Evolutionary conservation across 2,329 filamentous ascomycete species (phyloP).

Genomic region (Myriosclerotinia duriaeana): DNA sequence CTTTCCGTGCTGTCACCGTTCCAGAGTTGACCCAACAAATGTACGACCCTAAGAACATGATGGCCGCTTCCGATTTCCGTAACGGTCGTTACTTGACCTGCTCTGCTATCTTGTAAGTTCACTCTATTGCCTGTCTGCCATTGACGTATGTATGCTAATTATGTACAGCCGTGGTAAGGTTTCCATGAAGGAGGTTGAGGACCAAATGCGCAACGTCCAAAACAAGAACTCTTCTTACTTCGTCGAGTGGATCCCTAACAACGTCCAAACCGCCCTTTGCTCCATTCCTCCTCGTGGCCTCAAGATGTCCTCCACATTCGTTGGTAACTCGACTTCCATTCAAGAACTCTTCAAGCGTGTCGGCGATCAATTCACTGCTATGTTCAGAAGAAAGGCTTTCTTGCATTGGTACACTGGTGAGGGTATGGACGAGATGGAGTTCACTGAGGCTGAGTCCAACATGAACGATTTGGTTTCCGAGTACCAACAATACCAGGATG

Average conservation of each 20-base stretch:
- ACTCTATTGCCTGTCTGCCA: neutral
- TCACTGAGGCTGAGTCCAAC: constrained; percentile 99
- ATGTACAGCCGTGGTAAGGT: constrained; percentile 84
- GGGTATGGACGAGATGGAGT: constrained; percentile 99
- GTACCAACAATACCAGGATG: constrained; percentile 99
- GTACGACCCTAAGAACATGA: constrained; percentile 99
- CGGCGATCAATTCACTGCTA: constrained; percentile 98
- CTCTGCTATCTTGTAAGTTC: constrained; percentile 83
- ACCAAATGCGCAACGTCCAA: constrained; percentile 99
- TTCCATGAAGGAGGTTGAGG: constrained; percentile 99
- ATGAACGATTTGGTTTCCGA: constrained; percentile 99
- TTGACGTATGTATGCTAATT: constrained; percentile 39
- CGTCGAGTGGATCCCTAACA: constrained; percentile 99
- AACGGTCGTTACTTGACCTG: constrained; percentile 99
- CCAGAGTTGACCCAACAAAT: constrained; percentile 99
- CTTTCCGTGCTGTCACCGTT: constrained; percentile 96
- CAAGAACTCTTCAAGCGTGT: constrained; percentile 99
- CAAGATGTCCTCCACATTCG: constrained; percentile 99
- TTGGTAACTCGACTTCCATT: constrained; percentile 99
- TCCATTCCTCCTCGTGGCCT: constrained; percentile 96
- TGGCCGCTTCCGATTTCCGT: constrained; percentile 99
- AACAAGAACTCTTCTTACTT: constrained; percentile 99
- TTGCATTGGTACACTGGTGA: constrained; percentile 99
- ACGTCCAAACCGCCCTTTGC: constrained; percentile 99
- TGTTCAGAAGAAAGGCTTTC: constrained; percentile 99